Evolutionary conservation across 352 stramenopile species (phyloP).

Genomic region (Thalassiosira oceanica): DNA sequence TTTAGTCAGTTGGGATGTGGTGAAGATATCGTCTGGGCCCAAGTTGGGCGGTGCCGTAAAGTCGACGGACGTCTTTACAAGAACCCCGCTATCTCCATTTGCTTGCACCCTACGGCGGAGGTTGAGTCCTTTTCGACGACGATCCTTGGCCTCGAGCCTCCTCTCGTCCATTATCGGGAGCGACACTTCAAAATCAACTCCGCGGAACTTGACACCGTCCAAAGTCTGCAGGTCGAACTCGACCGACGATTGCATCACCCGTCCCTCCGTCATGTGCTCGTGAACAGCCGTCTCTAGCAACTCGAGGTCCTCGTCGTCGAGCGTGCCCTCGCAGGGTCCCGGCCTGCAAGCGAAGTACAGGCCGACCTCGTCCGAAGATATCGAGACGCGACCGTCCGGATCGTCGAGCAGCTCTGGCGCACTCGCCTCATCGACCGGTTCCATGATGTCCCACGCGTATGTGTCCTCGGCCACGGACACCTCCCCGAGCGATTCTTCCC

Average conservation of each 20-base stretch:
- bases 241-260: constrained; percentile 1
- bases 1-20: no score
- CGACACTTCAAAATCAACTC: background rate
- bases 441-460: no score
- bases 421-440: no score
- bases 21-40: no score
- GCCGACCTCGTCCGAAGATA: no score
- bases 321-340: background rate
- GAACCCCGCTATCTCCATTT: background rate
- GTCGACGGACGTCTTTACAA: no score
- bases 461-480: no score
- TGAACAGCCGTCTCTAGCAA: background rate
- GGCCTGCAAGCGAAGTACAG: constrained; percentile 1
- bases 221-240: constrained; percentile 3
- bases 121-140: background rate
- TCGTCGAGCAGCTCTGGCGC: no score
- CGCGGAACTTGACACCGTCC: constrained; percentile 1
- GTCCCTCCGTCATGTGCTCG: constrained; percentile 1
- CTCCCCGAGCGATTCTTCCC: no score
- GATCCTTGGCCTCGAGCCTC: background rate
- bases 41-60: no score
- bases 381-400: no score
- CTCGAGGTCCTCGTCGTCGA: constrained; percentile 1
- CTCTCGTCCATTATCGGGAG: background rate
- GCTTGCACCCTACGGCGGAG: background rate